A percentile compares a stretch with the other conserved stretches of the same genome.
phyloP scores from a whole-genome alignment of 768 basidiomycete genomes.

The Boletus subparvulus region DNA sequence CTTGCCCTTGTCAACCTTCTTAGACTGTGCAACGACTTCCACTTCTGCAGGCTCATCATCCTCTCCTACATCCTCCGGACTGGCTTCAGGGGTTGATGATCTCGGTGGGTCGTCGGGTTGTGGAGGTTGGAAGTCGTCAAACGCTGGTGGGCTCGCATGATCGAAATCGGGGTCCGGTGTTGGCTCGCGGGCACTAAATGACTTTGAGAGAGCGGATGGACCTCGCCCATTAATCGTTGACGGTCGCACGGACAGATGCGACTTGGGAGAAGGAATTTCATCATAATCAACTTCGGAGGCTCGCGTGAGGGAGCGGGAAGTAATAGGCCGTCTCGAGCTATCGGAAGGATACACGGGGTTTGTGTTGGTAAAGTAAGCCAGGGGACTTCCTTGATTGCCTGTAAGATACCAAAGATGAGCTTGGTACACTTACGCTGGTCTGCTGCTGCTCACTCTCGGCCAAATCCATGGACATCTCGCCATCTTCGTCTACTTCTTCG shows the following conservation, averaged over 20 bases:
- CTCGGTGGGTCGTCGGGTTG: slow-evolving; percentile 28
- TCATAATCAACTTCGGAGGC: slow-evolving; percentile 61
- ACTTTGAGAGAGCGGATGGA: slow-evolving; percentile 35
- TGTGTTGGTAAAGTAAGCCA: slow-evolving; percentile 37
- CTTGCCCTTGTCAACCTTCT: slow-evolving; percentile 41
- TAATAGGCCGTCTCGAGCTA: slow-evolving; percentile 34
- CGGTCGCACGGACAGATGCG: slow-evolving; percentile 31
- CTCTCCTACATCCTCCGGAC: slow-evolving; percentile 40
- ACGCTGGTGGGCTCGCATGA: slow-evolving; percentile 13
- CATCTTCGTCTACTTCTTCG: slow-evolving; percentile 50
- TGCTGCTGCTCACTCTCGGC: slow-evolving; percentile 56
- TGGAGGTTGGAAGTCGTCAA: slow-evolving; percentile 31
- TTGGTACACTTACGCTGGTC: neutral
- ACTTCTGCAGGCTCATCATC: slow-evolving; percentile 30
- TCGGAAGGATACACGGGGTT: slow-evolving; percentile 41
- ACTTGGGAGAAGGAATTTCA: slow-evolving; percentile 58
- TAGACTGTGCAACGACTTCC: slow-evolving; percentile 29
- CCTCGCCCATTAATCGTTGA: slow-evolving; percentile 36
- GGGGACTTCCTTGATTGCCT: slow-evolving; percentile 34
- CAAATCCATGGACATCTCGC: slow-evolving; percentile 78
- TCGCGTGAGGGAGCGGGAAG: slow-evolving; percentile 49
- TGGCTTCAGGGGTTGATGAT: slow-evolving; percentile 49
- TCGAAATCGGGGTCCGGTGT: slow-evolving; percentile 28
- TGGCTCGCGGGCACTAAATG: slow-evolving; percentile 20
- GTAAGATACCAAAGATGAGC: slow-evolving; percentile 4